phyloP scores from a whole-genome alignment of 192 early-diverging fungal species.

The Geosiphon pyriformis region DNA sequence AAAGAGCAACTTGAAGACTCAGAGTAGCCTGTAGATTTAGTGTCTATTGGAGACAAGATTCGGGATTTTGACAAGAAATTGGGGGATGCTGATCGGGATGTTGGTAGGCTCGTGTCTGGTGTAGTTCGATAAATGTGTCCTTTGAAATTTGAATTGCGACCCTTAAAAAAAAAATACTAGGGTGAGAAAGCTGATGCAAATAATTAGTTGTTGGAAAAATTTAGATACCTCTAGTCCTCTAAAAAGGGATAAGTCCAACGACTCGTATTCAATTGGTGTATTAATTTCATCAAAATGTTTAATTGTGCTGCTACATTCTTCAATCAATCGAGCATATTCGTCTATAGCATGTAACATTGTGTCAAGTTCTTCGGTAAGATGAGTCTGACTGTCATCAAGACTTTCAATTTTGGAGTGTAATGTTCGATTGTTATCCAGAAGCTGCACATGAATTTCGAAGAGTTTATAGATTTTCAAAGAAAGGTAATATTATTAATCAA shows the following conservation, averaged over 20 bases:
- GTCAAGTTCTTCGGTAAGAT: slow-evolving; percentile 13
- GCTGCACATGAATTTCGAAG: too few relatives aligned
- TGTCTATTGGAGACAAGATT: neutral
- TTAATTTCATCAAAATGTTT: slow-evolving; percentile 22
- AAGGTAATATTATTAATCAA: too few relatives aligned
- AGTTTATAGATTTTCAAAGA: too few relatives aligned
- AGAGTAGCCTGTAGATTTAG: neutral
- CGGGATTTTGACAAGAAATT: neutral
- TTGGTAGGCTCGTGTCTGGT: neutral
- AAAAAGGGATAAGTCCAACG: slow-evolving; percentile 19
- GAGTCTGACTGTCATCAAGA: slow-evolving; percentile 13
- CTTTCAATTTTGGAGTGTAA: neutral
- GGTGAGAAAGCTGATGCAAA: neutral
- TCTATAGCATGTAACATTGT: slow-evolving; percentile 22
- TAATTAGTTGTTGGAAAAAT: neutral
- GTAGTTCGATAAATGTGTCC: neutral
- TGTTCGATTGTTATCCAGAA: slow-evolving; percentile 12
- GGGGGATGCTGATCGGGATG: neutral
- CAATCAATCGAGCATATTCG: slow-evolving; percentile 22
- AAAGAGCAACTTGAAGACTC: neutral
- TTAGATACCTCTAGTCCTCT: slow-evolving; percentile 2
- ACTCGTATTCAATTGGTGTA: slow-evolving; percentile 12
- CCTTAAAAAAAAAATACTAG: neutral
- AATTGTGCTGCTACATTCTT: slow-evolving; percentile 15
- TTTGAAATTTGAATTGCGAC: slow-evolving; percentile 13